Base-by-base conservation (phyloP, 306 rosid genomes). In the Cucumis melo region DNA sequence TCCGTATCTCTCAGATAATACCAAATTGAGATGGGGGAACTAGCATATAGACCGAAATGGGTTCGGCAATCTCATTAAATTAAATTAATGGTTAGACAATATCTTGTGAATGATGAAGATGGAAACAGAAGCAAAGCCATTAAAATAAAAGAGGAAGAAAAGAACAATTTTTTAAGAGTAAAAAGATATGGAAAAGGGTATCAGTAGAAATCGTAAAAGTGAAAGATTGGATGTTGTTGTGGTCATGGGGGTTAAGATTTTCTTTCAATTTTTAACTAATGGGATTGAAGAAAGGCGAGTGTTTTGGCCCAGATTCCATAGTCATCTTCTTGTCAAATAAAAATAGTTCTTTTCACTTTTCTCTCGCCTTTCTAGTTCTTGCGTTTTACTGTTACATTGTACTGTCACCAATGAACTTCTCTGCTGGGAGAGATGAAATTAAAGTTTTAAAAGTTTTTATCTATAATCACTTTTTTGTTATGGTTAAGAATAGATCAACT, bases 21-120 rank as follows among this genome's bases (percentile, higher is more conserved):
- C 96, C 90, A 87, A 90, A 86, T 83, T 85, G 81, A 85, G 60
- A 82, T 64, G 76, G 77, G 86, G 78, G 77, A 83, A 84, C 84
- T 84, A 81, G 85, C 85, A 82, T 75, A 82, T 81, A 83, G 79
- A 64, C 74, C 55, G 73, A 65, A 5, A 51, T 24, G 56, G 61
- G 82, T 78, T 80, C 77, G 73, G 80, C 81, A 51, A 76, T 78
- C 82, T 80, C 79, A 74, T 74, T 42, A 16, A 3, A 65, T 76
- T 76, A 75, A 71, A 72, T 71, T 64, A 73, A 81, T 29, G 42
- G 57, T 75, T 76, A 71, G 54, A 50, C 42, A 61, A 42, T 63
- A 81, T 75, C 77, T 77, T 41, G 80, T 75, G 68, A 48, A 70
- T 21, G 23, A 74, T 41, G 27, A 29, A 34, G 23, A 74, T 41